A percentile compares a stretch with the other conserved stretches of the same genome.
phyloP scores from a whole-genome alignment of 176 grass and related monocot genomes.

The Carex kokanica region DNA sequence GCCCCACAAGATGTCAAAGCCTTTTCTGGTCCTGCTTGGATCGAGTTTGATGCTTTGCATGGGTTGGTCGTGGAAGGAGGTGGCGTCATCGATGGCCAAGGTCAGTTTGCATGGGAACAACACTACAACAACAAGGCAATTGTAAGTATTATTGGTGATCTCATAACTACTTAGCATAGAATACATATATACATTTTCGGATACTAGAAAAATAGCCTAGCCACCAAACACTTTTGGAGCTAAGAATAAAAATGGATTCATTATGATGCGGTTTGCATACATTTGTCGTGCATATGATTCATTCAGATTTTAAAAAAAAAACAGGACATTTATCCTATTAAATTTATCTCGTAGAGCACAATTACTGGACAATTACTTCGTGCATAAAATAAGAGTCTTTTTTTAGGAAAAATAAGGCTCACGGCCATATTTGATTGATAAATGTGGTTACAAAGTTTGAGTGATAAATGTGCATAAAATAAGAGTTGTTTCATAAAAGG shows the following conservation, averaged over 20 bases:
- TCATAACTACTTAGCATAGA: no score
- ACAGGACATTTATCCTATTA: no score
- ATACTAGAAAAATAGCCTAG: no score
- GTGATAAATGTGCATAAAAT: not conserved
- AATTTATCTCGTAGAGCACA: not conserved
- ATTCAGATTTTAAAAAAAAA: no score
- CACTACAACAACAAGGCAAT: not conserved
- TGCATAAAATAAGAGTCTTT: no score
- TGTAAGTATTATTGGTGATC: not conserved
- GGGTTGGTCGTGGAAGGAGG: slow-evolving; percentile 30
- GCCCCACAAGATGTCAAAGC: slow-evolving; percentile 6
- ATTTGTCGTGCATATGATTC: no score
- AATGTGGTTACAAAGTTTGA: no score
- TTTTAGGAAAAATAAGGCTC: no score
- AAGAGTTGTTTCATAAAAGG: not conserved
- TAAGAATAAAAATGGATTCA: not conserved
- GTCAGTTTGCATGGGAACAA: not conserved
- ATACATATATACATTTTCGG: not conserved
- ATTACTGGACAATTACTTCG: no score
- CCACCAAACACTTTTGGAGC: no score
- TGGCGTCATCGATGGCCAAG: slow-evolving; percentile 35
- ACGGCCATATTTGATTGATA: no score
- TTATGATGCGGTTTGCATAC: not conserved
- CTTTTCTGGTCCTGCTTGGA: slow-evolving; percentile 24
- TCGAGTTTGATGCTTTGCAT: slow-evolving; percentile 35